A percentile compares a stretch with the other conserved stretches of the same genome.
Evolutionary conservation across 1,284 basidiomycete species (phyloP).

Genomic region (Ceratobasidium sp.): DNA sequence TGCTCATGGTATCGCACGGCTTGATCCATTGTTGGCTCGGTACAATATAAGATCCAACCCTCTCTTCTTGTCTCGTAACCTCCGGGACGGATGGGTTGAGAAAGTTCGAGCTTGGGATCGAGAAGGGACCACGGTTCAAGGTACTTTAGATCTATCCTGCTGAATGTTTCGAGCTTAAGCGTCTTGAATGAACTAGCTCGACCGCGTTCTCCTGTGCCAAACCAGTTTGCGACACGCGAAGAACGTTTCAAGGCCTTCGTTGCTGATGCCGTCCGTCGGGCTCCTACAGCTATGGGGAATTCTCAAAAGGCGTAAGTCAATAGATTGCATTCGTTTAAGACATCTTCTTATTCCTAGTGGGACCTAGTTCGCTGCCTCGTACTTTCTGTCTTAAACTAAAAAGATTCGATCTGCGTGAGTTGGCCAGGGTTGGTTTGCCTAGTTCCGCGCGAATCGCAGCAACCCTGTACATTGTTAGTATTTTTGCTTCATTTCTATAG

Average conservation of each 20-base stretch:
- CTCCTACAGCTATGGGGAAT: neutral
- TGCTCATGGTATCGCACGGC: slow-evolving; percentile 11
- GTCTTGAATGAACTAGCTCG: neutral
- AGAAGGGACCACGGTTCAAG: neutral
- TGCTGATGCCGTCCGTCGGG: neutral
- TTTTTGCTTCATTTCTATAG: neutral
- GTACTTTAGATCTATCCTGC: neutral
- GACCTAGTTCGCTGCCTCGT: slow-evolving; percentile 14
- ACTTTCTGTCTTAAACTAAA: slow-evolving; percentile 30
- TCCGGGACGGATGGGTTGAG: slow-evolving; percentile 20
- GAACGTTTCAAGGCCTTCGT: neutral
- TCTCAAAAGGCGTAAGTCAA: slow-evolving; percentile 1
- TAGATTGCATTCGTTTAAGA: neutral
- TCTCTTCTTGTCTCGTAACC: slow-evolving; percentile 21
- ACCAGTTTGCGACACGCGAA: neutral
- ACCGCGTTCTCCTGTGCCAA: no score
- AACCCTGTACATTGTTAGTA: slow-evolving; percentile 26
- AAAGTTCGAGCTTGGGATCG: slow-evolving; percentile 30
- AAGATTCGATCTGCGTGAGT: slow-evolving; percentile 6
- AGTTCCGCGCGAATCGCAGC: slow-evolving; percentile 8
- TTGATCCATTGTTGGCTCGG: slow-evolving; percentile 18
- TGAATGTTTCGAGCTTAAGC: neutral
- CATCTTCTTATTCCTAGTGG: neutral
- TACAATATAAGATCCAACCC: slow-evolving; percentile 22
- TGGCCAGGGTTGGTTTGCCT: slow-evolving; percentile 14